phyloP scores from a whole-genome alignment of 176 grass and related monocot species.

The Dactylis glomerata region DNA sequence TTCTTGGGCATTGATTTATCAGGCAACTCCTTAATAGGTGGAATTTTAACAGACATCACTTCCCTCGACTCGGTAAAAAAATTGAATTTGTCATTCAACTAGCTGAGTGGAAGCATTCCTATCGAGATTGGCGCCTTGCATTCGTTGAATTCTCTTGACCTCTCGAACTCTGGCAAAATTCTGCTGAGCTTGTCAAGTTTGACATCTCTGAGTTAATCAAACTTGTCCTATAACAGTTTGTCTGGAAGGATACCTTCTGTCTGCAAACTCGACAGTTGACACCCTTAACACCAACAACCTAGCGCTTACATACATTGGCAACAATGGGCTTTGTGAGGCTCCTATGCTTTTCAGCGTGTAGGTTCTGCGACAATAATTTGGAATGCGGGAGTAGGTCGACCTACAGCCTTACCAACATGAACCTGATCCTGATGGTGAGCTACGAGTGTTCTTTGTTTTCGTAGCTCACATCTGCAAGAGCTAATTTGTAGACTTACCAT shows the following conservation, averaged over 20 bases:
- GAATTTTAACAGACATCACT: background rate
- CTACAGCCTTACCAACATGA: too few species aligned
- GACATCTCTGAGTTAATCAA: background rate
- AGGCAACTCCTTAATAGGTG: background rate
- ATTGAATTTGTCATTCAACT: background rate
- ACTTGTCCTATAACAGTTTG: background rate
- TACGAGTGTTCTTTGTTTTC: too few species aligned
- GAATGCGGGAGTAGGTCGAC: too few species aligned
- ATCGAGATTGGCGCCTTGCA: background rate
- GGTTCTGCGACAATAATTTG: too few species aligned
- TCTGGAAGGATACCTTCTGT: background rate
- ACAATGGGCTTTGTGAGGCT: too few species aligned
- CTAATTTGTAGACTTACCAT: too few species aligned
- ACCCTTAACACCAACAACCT: background rate
- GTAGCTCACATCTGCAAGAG: too few species aligned
- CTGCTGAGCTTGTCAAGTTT: background rate
- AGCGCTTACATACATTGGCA: background rate
- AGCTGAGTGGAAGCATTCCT: background rate
- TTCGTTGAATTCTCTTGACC: too few species aligned
- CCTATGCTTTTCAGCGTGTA: too few species aligned
- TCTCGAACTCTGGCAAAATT: too few species aligned
- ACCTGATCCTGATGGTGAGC: too few species aligned
- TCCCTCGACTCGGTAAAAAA: background rate
- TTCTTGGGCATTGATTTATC: background rate
- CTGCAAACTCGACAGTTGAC: background rate